Conservation (phyloP, 106 monocot genomes). For the Acorus calamus region DNA sequence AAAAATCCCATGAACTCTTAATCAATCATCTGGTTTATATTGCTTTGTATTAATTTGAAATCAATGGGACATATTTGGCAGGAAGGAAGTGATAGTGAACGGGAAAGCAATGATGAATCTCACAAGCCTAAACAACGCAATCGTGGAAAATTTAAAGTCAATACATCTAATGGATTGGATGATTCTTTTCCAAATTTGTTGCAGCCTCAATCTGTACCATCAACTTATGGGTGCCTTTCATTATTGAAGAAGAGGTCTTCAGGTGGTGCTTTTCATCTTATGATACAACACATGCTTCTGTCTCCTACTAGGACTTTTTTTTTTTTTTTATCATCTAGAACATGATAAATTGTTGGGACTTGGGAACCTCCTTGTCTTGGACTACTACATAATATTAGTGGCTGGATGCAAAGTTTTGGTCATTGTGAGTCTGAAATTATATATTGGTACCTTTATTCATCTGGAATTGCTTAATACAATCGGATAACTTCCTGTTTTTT, state of each 20-base stretch:
- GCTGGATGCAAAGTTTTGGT: too few relatives aligned
- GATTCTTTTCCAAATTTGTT: background rate
- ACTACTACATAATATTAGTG: too few relatives aligned
- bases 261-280: background rate
- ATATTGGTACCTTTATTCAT: too few relatives aligned
- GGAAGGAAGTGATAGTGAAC: conserved; percentile 85
- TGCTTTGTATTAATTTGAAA: background rate
- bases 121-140: conserved; percentile 8
- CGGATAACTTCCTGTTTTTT: too few relatives aligned
- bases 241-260: conserved; percentile 11
- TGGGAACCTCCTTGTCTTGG: too few relatives aligned
- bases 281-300: too few relatives aligned
- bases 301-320: too few relatives aligned
- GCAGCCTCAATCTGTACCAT: conserved; percentile 9
- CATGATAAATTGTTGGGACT: too few relatives aligned
- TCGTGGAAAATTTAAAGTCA: conserved; percentile 1
- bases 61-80: conserved; percentile 10
- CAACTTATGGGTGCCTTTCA: conserved; percentile 12
- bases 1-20: background rate
- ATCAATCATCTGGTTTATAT: background rate
- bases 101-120: conserved; percentile 62
- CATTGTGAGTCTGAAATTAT: too few relatives aligned
- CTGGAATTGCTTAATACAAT: too few relatives aligned
- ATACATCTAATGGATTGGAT: background rate
- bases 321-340: too few relatives aligned